Base-by-base conservation (phyloP, 768 basidiomycete species). In the Termitomyces titanicus region DNA sequence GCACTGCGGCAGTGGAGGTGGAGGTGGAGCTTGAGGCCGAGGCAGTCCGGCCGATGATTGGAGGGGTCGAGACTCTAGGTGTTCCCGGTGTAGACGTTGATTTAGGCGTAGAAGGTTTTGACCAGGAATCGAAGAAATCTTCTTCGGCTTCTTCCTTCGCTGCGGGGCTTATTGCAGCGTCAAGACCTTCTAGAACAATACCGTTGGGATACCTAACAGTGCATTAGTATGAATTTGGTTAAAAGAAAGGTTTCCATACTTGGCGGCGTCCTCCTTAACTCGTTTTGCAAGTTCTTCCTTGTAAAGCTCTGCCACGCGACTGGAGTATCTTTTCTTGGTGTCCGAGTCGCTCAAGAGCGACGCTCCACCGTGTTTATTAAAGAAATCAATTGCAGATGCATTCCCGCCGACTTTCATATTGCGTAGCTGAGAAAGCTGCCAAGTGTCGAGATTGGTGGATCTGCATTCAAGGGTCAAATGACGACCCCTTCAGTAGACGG, bases 321-420 rank as follows among this genome's bases (percentile, higher is more conserved):
- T 85, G 2, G 89, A 82, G 71, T 99, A 99, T 66, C 94, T 92
- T 66, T 89, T 91, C 78, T 94, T 92, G 15, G 85, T 78, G 69
- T 96, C 92, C 0, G 83, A 71, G 63, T 89, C 87, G 43, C 65
- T 80, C 29, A 95, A 73, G 18, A 94, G 72, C 5, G 82, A 77
- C 3, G 83, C 62, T 11, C 90, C 90, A 4, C 95, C 93, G 60
- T 95, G 88, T 63, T 91, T 92, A 18, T 79, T 86, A 69, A 96
- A 94, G 73, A 94, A 99, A 3, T 95, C 94, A 5, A 79, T 81
- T 3, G 92, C 91, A 20, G 87, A 82, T 10, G 81, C 79, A 71
- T 99, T 99, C 1, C 97, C 97, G 39, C 93, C 96, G 37, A 92
- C 84, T 76, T 98, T 98, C 92, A 99, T 95, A 2, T 84, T 91